These are phyloP conservation scores for Claviceps sp. DNA, from an alignment of 2,329 filamentous ascomycete species.

Conservation along the genomic window DNA sequence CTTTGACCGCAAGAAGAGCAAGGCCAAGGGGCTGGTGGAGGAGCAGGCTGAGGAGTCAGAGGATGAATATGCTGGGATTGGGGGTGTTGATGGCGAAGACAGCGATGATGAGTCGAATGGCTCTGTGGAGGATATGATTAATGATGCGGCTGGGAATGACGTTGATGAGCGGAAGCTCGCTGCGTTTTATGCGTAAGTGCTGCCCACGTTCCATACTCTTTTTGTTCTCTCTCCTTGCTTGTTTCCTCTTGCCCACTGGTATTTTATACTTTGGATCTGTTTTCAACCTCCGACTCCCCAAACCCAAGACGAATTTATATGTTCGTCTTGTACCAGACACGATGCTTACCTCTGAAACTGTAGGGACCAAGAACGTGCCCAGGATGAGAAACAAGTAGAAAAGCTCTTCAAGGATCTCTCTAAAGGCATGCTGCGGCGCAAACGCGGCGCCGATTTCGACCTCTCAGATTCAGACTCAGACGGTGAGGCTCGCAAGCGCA, in stretches of 20 bases:
- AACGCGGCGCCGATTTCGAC: constrained; percentile 69
- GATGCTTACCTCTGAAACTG: not conserved
- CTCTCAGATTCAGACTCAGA: constrained; percentile 87
- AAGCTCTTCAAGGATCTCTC: constrained; percentile 90
- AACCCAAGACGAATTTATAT: no score
- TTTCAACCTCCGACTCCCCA: no score
- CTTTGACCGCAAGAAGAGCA: constrained; percentile 77
- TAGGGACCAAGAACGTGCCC: constrained; percentile 65
- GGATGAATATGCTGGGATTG: constrained; percentile 91
- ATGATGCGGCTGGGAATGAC: constrained; percentile 66
- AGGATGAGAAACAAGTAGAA: constrained; percentile 77
- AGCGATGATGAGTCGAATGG: constrained; percentile 59
- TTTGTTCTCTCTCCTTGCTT: not conserved
- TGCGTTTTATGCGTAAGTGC: constrained; percentile 73
- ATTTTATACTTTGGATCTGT: no score
- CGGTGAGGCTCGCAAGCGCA: constrained; percentile 59
- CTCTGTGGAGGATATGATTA: constrained; percentile 75
- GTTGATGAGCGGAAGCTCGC: constrained; percentile 71
- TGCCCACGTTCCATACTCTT: not conserved
- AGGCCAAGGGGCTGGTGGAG: constrained; percentile 75
- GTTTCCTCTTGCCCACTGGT: not conserved
- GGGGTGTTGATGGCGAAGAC: constrained; percentile 80
- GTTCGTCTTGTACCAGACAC: not conserved
- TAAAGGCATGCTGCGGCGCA: constrained; percentile 73
- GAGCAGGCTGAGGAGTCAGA: constrained; percentile 96